phyloP scores from a whole-genome alignment of 2,329 filamentous ascomycete species.

The Penicillium sp. region DNA sequence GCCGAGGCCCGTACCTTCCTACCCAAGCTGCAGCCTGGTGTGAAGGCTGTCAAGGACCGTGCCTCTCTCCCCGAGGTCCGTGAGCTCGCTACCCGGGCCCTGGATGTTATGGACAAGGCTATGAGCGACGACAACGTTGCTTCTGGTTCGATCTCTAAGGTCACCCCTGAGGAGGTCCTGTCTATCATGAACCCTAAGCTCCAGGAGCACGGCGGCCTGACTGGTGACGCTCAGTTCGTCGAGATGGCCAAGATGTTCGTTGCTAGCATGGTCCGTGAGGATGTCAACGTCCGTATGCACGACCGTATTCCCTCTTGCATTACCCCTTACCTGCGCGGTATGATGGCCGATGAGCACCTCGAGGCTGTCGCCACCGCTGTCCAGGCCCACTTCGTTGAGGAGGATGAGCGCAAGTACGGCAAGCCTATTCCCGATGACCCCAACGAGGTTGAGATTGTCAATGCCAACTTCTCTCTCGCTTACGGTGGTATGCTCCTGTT shows the following conservation, averaged over 20 bases:
- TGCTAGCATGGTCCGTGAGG: conserved; percentile 79
- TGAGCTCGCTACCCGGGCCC: conserved; percentile 78
- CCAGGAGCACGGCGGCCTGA: conserved; percentile 65
- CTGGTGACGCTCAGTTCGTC: conserved; percentile 63
- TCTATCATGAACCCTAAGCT: conserved; percentile 74
- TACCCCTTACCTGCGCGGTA: conserved; percentile 70
- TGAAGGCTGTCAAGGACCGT: conserved; percentile 81
- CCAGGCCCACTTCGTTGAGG: conserved; percentile 75
- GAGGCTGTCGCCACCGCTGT: conserved; percentile 70
- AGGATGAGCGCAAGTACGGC: conserved; percentile 85
- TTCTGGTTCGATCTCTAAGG: conserved; percentile 60
- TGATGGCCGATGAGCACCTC: conserved; percentile 64
- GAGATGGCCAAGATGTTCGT: conserved; percentile 71
- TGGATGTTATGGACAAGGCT: conserved; percentile 87
- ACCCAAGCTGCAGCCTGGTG: conserved; percentile 90
- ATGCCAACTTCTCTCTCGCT: conserved; percentile 93
- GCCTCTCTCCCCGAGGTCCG: conserved; percentile 94
- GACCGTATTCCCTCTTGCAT: conserved; percentile 69
- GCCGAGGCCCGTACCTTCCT: conserved; percentile 93
- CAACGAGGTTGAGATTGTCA: conserved; percentile 93
- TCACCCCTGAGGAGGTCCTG: conserved; percentile 67
- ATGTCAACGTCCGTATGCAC: conserved; percentile 79
- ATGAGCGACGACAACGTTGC: conserved; percentile 70
- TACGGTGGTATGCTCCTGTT: conserved; percentile 97
- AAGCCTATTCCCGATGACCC: conserved; percentile 83